Conservation (phyloP, 495 filamentous ascomycete genomes). For the Acidiella bohemica region DNA sequence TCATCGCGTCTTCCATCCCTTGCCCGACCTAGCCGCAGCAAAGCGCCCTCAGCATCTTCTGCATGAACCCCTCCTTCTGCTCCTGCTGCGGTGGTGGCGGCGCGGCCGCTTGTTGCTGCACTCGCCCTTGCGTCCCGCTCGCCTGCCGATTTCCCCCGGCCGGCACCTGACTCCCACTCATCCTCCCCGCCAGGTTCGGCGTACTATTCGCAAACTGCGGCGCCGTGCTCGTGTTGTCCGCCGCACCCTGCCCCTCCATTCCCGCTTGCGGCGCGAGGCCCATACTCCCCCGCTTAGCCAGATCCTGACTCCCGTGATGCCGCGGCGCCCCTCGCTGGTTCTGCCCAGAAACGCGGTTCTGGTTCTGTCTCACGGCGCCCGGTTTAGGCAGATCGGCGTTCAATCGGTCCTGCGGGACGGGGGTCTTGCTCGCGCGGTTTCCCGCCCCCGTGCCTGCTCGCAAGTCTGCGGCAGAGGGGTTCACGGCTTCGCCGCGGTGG, state of each 20-base stretch:
- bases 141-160: slow-evolving; percentile 31
- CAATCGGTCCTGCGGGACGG: slow-evolving; percentile 69
- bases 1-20: no score
- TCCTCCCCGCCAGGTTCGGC: slow-evolving; percentile 59
- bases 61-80: slow-evolving; percentile 12
- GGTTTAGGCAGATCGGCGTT: slow-evolving; percentile 54
- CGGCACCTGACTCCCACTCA: slow-evolving; percentile 32
- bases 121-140: slow-evolving; percentile 1
- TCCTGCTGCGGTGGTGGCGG: slow-evolving; percentile 5
- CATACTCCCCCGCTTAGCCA: slow-evolving; percentile 52
- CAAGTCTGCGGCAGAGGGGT: slow-evolving; percentile 44
- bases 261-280: no score
- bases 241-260: slow-evolving; percentile 44
- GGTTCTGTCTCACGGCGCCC: slow-evolving; percentile 39
- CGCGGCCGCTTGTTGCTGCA: neutral
- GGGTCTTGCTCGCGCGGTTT: slow-evolving; percentile 43
- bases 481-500: slow-evolving; percentile 31
- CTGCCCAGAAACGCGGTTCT: slow-evolving; percentile 64
- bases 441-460: neutral
- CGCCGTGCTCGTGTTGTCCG: slow-evolving; percentile 58
- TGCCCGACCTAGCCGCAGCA: slow-evolving; percentile 21
- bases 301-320: slow-evolving; percentile 34
- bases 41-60: slow-evolving; percentile 18
- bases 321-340: slow-evolving; percentile 49
- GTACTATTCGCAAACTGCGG: slow-evolving; percentile 86